Percentiles rank a stretch among this genome's conserved stretches.
Evolutionary conservation across 371 early-diverging fungal genomes (phyloP).

Genomic region (Rhizomucor pusillus): DNA sequence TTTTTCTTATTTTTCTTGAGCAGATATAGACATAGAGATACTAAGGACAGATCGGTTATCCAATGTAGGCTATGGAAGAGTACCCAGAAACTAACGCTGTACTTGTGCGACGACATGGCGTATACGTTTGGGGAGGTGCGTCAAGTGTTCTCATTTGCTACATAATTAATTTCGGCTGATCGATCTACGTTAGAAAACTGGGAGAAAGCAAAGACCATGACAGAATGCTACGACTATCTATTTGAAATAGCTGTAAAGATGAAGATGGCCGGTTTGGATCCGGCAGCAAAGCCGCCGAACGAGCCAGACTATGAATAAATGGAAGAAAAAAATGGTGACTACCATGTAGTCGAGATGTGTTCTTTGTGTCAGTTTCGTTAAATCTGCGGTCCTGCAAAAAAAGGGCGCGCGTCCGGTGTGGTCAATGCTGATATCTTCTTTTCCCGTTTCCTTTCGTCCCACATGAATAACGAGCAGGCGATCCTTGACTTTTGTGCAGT

Average conservation of each 20-base stretch:
- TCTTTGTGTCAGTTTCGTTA: too few species aligned
- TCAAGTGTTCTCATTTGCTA: too few species aligned
- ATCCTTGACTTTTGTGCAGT: slow-evolving; percentile 37
- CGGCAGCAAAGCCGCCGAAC: slow-evolving; percentile 49
- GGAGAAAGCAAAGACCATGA: slow-evolving; percentile 97
- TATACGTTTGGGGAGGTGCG: slow-evolving; percentile 90
- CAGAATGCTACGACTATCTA: slow-evolving; percentile 98
- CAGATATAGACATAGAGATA: background rate
- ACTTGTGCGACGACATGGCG: slow-evolving; percentile 89
- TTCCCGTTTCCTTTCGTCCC: too few species aligned
- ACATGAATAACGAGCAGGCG: slow-evolving; percentile 28
- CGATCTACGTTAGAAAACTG: slow-evolving; percentile 70
- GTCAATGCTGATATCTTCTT: too few species aligned
- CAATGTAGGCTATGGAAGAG: slow-evolving; percentile 69
- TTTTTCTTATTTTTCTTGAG: slow-evolving; percentile 3
- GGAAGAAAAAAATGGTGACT: too few species aligned
- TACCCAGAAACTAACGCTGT: slow-evolving; percentile 96
- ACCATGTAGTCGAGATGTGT: too few species aligned
- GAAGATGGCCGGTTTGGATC: slow-evolving; percentile 81
- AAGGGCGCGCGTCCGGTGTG: too few species aligned
- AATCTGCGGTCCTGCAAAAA: too few species aligned
- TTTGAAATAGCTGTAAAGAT: slow-evolving; percentile 96
- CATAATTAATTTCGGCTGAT: too few species aligned
- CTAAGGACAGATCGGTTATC: slow-evolving; percentile 8
- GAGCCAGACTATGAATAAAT: slow-evolving; percentile 19